Conservation (phyloP, 768 basidiomycete genomes). For the Hypsizygus marmoreus region DNA sequence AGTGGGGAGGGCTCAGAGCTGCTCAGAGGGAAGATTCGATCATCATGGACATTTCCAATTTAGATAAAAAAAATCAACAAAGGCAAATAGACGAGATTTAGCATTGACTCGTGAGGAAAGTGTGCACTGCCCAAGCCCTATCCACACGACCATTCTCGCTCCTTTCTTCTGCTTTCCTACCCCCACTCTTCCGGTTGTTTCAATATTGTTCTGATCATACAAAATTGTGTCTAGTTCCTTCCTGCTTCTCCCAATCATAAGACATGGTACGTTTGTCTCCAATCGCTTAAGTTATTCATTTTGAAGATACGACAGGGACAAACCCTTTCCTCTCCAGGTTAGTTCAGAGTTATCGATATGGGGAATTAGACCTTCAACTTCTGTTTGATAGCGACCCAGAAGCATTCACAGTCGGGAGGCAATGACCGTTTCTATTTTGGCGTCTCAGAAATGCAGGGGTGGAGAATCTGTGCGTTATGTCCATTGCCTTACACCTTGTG, state of each 20-base stretch:
- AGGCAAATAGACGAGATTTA: conserved; percentile 29
- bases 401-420: conserved; percentile 72
- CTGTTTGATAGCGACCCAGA: conserved; percentile 66
- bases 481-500: conserved; percentile 4
- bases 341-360: conserved; percentile 24
- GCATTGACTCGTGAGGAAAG: conserved; percentile 18
- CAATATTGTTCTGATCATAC: conserved; percentile 12
- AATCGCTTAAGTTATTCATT: conserved; percentile 11
- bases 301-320: conserved; percentile 61
- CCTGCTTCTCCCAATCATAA: conserved; percentile 12
- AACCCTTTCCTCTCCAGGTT: conserved; percentile 82
- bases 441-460: conserved; percentile 98
- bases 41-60: neutral
- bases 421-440: conserved; percentile 74
- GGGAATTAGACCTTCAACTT: conserved; percentile 13
- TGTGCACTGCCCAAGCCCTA: conserved; percentile 24
- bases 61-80: conserved; percentile 23
- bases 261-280: conserved; percentile 31
- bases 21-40: too few species aligned
- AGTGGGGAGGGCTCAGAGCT: too few species aligned
- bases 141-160: conserved; percentile 39
- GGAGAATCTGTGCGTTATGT: conserved; percentile 87
- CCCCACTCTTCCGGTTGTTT: conserved; percentile 19
- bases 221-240: conserved; percentile 10
- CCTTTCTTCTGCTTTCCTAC: conserved; percentile 21